These are phyloP conservation scores for Fusarium sp. DNA, from an alignment of 2,329 filamentous ascomycete species.

Conservation along the genomic window DNA sequence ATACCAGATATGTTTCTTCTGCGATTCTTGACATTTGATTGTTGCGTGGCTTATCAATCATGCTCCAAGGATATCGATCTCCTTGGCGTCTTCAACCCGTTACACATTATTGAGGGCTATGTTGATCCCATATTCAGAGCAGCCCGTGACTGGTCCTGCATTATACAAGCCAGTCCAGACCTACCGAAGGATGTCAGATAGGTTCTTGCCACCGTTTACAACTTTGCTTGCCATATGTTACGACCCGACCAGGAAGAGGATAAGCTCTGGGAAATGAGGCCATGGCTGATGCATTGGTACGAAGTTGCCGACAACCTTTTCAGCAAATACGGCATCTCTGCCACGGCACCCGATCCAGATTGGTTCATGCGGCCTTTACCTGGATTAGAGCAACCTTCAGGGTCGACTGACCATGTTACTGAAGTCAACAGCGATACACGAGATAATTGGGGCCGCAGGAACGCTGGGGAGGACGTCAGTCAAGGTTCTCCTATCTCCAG, in stretches of 20 bases:
- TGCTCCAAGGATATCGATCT: slow-evolving; percentile 46
- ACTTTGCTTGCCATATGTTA: slow-evolving; percentile 52
- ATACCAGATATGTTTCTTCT: slow-evolving; percentile 46
- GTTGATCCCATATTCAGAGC: slow-evolving; percentile 48
- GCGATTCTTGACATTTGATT: slow-evolving; percentile 49
- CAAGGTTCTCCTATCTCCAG: not conserved
- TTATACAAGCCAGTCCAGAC: slow-evolving; percentile 38
- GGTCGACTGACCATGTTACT: not conserved
- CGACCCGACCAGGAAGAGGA: slow-evolving; percentile 28
- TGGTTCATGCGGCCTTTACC: slow-evolving; percentile 48
- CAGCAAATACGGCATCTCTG: slow-evolving; percentile 21
- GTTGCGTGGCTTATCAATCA: slow-evolving; percentile 51
- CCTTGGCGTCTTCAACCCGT: slow-evolving; percentile 40
- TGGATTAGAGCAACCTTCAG: not conserved
- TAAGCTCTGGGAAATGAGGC: slow-evolving; percentile 45
- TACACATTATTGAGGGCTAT: slow-evolving; percentile 42
- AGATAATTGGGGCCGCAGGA: not conserved
- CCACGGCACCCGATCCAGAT: slow-evolving; percentile 42
- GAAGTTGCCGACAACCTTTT: slow-evolving; percentile 48
- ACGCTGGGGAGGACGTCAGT: not conserved
- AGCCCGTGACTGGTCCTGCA: slow-evolving; percentile 54
- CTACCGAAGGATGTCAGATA: slow-evolving; percentile 53
- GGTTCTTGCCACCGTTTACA: slow-evolving; percentile 53
- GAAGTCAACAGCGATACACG: too few species aligned
- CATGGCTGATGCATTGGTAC: slow-evolving; percentile 53